phyloP scores from a whole-genome alignment of 2,329 filamentous ascomycete species.

The Pseudocercospora pini-densiflorae region DNA sequence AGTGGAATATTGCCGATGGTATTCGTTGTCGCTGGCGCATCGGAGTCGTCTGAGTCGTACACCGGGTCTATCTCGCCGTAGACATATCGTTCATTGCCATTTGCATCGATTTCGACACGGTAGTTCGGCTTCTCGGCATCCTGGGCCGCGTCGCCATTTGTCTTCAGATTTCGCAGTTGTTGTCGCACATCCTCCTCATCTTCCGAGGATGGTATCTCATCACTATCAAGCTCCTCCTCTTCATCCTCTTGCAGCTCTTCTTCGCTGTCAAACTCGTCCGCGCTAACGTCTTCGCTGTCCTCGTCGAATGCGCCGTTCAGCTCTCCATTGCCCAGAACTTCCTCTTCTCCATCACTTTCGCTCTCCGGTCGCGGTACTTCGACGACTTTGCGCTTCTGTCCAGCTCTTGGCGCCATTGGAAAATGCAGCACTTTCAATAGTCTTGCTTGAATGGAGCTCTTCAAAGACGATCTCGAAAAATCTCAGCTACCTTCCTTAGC shows the following conservation, averaged over 20 bases:
- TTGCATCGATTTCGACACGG: slow-evolving; percentile 76
- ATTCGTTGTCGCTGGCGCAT: slow-evolving; percentile 77
- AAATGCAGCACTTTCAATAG: neutral
- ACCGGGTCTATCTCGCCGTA: slow-evolving; percentile 93
- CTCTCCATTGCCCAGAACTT: slow-evolving; percentile 42
- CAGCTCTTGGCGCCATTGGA: slow-evolving; percentile 36
- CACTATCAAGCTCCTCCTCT: slow-evolving; percentile 42
- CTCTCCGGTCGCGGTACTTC: slow-evolving; percentile 38
- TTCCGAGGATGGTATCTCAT: slow-evolving; percentile 46
- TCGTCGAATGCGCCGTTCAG: slow-evolving; percentile 35
- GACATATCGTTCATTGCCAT: slow-evolving; percentile 86
- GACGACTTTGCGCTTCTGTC: slow-evolving; percentile 51
- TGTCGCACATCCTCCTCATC: slow-evolving; percentile 48
- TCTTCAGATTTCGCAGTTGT: slow-evolving; percentile 50
- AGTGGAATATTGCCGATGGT: slow-evolving; percentile 95
- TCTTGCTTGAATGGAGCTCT: neutral
- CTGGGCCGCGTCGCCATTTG: slow-evolving; percentile 31
- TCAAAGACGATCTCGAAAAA: neutral
- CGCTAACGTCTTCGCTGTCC: slow-evolving; percentile 43
- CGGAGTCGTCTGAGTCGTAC: slow-evolving; percentile 95
- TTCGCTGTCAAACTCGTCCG: slow-evolving; percentile 33
- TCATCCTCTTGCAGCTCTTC: slow-evolving; percentile 30
- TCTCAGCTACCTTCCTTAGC: neutral
- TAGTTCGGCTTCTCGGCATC: slow-evolving; percentile 54
- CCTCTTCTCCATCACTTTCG: slow-evolving; percentile 39